Base-by-base conservation (phyloP, 2,329 filamentous ascomycete genomes). In the Exophiala dermatitidis region DNA sequence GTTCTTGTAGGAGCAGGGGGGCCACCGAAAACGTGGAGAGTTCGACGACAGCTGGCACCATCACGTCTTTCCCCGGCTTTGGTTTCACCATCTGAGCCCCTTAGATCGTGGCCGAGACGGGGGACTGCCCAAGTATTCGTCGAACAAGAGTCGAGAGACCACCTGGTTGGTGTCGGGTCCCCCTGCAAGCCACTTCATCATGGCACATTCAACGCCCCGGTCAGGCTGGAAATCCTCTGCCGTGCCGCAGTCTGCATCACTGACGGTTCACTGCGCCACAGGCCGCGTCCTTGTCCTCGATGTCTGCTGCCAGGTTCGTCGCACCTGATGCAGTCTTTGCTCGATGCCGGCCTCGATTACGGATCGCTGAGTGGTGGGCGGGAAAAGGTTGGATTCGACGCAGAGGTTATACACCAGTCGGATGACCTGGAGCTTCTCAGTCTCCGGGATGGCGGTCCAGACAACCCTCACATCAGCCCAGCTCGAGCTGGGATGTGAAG, bases 281-380 rank as follows among this genome's bases (percentile, higher is more conserved):
- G 38, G 38, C 38, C 38, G n/a, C 42, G 12, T 54, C 45, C 50
- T 54, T 46, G 53, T 57, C 48, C 51, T 57, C 40, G 47, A 51
- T 33, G 55, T 57, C 43, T 59, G 57, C 48, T 57, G 53, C 57
- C 57, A 59, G 28, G 57, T 59, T 28, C 57, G 51, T 38, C 57
- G 51, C 38, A 56, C 54, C 47, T 57, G 53, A 36, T 59, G 54
- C 51, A 59, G 51, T 42, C 57, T 54, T 36, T 56, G 53, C 46
- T 54, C 51, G 34, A 56, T 56, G 37, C 57, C 57, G 34, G 52
- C 44, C 45, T 54, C 48, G 40, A 59, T 53, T 6, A 47, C 28
- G 10, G 36, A 32, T 48, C 54, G 48, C 10, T 29, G 30, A 47
- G 52, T 52, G 19, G 40, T 47, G 5, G 57, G 44, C 34, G 57